Conservation (phyloP, 768 basidiomycete genomes). For the Mrakia hoshinonis region DNA sequence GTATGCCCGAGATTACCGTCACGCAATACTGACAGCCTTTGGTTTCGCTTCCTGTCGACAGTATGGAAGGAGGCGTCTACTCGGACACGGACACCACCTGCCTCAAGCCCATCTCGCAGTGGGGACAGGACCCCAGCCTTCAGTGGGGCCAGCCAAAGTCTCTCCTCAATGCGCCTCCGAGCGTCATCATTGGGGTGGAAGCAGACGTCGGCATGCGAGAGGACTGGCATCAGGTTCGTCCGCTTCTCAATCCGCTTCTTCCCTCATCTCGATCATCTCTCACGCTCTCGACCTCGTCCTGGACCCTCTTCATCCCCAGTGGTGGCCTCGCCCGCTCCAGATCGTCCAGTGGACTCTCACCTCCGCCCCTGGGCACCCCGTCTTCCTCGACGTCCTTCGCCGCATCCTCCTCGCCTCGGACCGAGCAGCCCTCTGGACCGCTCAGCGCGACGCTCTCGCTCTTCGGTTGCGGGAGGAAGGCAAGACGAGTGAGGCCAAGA, state of each 20-base stretch:
- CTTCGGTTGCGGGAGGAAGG: not conserved
- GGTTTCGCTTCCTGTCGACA: not conserved
- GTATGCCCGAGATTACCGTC: not conserved
- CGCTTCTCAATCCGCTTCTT: not conserved
- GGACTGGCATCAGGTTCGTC: constrained; percentile 42
- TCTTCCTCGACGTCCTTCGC: constrained; percentile 43
- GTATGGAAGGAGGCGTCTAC: constrained; percentile 36
- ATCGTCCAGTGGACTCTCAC: constrained; percentile 47
- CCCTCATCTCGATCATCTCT: not conserved
- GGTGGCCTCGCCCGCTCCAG: constrained; percentile 42
- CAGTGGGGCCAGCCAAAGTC: constrained; percentile 13
- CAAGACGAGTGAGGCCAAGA: not conserved
- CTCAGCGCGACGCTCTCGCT: not conserved
- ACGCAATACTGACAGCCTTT: not conserved
- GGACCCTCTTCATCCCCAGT: constrained; percentile 29
- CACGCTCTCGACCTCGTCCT: not conserved
- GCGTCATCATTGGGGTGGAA: constrained; percentile 45
- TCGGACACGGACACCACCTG: constrained; percentile 42
- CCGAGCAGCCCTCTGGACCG: not conserved
- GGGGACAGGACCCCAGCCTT: constrained; percentile 35
- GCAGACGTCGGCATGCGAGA: constrained; percentile 45
- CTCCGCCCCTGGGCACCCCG: constrained; percentile 43
- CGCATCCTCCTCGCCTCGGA: constrained; percentile 34
- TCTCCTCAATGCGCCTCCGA: constrained; percentile 32
- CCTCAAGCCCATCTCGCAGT: constrained; percentile 38